phyloP scores from a whole-genome alignment of 805 yeast genomes.

The Cyberlindnera americana region DNA sequence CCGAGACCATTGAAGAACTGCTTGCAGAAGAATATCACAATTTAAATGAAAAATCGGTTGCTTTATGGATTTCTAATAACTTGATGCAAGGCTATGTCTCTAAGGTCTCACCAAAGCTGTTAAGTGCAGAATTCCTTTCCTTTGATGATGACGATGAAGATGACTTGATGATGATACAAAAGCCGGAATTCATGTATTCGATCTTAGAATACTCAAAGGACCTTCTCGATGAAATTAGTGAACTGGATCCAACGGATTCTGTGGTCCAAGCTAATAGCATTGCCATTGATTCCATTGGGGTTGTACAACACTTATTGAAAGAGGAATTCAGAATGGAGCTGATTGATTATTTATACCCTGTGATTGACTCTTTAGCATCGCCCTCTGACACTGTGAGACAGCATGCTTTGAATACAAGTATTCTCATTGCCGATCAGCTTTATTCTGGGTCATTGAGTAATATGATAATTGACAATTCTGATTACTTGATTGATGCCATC shows the following conservation, averaged over 20 bases:
- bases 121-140: slow-evolving; percentile 28
- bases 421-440: slow-evolving; percentile 46
- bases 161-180: slow-evolving; percentile 14
- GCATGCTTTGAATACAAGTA: slow-evolving; percentile 51
- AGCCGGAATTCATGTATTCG: slow-evolving; percentile 28
- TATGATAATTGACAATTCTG: slow-evolving; percentile 65
- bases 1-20: slow-evolving; percentile 21
- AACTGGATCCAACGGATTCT: slow-evolving; percentile 10
- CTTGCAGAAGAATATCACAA: slow-evolving; percentile 19
- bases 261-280: slow-evolving; percentile 27
- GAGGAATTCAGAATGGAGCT: slow-evolving; percentile 43
- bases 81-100: slow-evolving; percentile 27
- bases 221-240: slow-evolving; percentile 36
- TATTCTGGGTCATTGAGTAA: slow-evolving; percentile 54
- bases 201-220: slow-evolving; percentile 40
- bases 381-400: slow-evolving; percentile 40
- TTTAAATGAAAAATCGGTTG: slow-evolving; percentile 24
- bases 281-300: slow-evolving; percentile 43
- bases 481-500: slow-evolving; percentile 77
- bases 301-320: slow-evolving; percentile 27
- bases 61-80: slow-evolving; percentile 39
- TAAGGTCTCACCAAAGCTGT: slow-evolving; percentile 10
- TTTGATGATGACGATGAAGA: slow-evolving; percentile 28
- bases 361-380: slow-evolving; percentile 70
- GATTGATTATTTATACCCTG: slow-evolving; percentile 67